These are phyloP conservation scores for Calocybe cyanea DNA, from an alignment of 768 basidiomycete genomes.

Conservation along the genomic window DNA sequence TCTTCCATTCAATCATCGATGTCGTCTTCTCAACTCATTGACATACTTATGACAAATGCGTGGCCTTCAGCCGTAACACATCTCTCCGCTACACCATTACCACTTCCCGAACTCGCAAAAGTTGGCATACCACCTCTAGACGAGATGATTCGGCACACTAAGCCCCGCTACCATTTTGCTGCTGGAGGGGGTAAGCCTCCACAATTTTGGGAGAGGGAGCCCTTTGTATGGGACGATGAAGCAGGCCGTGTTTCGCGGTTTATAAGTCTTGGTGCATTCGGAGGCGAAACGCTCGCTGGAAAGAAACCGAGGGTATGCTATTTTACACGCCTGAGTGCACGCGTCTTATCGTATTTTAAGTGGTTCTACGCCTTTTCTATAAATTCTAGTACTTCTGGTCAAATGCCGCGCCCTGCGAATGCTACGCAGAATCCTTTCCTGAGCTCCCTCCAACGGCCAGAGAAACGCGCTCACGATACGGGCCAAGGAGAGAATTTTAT, in stretches of 20 bases:
- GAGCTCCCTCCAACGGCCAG: conserved; percentile 29
- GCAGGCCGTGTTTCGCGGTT: conserved; percentile 69
- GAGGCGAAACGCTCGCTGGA: conserved; percentile 49
- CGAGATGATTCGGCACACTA: conserved; percentile 58
- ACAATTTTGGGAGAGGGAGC: conserved; percentile 94
- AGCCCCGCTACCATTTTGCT: conserved; percentile 88
- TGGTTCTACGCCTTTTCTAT: conserved; percentile 99
- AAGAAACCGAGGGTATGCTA: conserved; percentile 80
- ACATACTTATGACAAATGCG: conserved; percentile 78
- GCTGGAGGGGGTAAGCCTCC: conserved; percentile 59
- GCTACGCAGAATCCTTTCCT: conserved; percentile 70
- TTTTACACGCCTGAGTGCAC: background rate
- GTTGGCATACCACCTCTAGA: conserved; percentile 56
- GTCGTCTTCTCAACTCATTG: conserved; percentile 61
- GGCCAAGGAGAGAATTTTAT: conserved; percentile 55
- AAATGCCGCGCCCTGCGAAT: conserved; percentile 51
- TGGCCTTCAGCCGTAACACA: conserved; percentile 69
- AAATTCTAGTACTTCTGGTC: conserved; percentile 42
- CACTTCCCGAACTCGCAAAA: conserved; percentile 40
- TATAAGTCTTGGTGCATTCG: conserved; percentile 86
- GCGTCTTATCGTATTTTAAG: conserved; percentile 35
- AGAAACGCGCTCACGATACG: conserved; percentile 56
- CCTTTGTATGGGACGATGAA: conserved; percentile 80
- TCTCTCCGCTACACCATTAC: conserved; percentile 52
- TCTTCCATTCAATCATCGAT: conserved; percentile 63